phyloP scores from a whole-genome alignment of 2,329 filamentous ascomycete genomes.

The Leptographium lundbergii region DNA sequence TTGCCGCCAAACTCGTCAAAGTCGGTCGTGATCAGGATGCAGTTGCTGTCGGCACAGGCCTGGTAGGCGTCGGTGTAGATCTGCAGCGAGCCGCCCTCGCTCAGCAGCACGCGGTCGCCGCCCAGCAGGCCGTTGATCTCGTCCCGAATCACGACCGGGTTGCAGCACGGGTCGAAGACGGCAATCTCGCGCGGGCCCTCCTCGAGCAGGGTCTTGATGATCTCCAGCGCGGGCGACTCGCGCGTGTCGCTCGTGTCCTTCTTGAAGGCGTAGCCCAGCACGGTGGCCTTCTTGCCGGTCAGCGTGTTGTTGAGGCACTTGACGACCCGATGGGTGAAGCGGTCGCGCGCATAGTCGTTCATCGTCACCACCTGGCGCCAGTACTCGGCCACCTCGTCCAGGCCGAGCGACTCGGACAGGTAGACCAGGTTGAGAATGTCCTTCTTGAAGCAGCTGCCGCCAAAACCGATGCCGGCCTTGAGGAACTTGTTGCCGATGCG shows the following conservation, averaged over 20 bases:
- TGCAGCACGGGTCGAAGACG: conserved; percentile 55
- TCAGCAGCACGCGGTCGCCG: conserved; percentile 16
- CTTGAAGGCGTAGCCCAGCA: conserved; percentile 71
- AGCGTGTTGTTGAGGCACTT: conserved; percentile 54
- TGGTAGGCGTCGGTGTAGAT: conserved; percentile 36
- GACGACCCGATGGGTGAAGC: conserved; percentile 56
- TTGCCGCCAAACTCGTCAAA: conserved; percentile 39
- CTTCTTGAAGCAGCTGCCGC: conserved; percentile 73
- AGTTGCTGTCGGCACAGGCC: conserved; percentile 35
- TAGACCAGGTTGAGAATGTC: conserved; percentile 65
- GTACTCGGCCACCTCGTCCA: conserved; percentile 62
- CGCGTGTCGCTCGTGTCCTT: conserved; percentile 66
- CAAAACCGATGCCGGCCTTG: conserved; percentile 64
- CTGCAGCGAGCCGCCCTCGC: conserved; percentile 29
- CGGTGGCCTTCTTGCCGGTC: conserved; percentile 54
- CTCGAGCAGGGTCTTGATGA: conserved; percentile 51
- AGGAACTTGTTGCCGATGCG: conserved; percentile 64
- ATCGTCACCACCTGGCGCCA: conserved; percentile 63
- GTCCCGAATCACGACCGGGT: conserved; percentile 33
- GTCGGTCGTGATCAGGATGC: conserved; percentile 42
- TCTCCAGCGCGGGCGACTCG: conserved; percentile 55
- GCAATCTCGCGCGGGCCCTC: conserved; percentile 52
- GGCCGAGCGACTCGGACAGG: conserved; percentile 55
- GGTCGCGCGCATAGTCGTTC: conserved; percentile 61
- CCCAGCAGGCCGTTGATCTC: conserved; percentile 35